Evolutionary conservation across 495 filamentous ascomycete species (phyloP), one percentile per base, ranked within the genome.

Genomic region (Talaromyces adpressus): DNA sequence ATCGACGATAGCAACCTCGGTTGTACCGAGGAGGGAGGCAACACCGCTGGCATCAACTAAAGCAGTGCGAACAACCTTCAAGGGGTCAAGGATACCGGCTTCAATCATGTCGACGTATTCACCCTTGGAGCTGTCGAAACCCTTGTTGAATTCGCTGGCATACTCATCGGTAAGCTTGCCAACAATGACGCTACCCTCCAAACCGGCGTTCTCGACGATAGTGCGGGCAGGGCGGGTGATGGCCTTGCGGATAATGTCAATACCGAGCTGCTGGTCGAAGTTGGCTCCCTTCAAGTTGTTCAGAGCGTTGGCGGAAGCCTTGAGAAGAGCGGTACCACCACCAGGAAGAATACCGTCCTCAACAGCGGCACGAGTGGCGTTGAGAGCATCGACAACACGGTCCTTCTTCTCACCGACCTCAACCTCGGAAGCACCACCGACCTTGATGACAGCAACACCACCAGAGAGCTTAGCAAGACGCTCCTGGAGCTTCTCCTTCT

Each of bases 401-500:
- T 98, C 94, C 84, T 98, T 98, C 91, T 98, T 98, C 87, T 98
- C 94, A 67, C 91, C 85, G 64, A 98, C 94, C 83, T 98, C 94
- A 67, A 98, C 93, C 81, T 98, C 94, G 67, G 93, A 97, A 63
- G 92, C 82, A 76, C 94, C 94, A 70, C 94, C 94, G 68, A 98
- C 94, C 84, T 93, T 97, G 85, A 98, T 98, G 78, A 98, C 94
- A 66, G 94, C 94, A 72, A 98, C 94, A 85, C 94, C 94, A 62
- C 94, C 94, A 54, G 94, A 98, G 68, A 98, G 91, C 88, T 98
- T 98, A 68, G 94, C 94, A 59, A 98, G 90, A 81, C 94, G 94
- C 82, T 98, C 94, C 79, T 98, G 94, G 62, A 98, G 90, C 86
- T 98, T 98, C 88, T 98, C 94, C 84, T 96, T 97, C 85, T 98